Conservation (phyloP, 1,139 yeast genomes). For the Saccharomyces hybrid region DNA sequence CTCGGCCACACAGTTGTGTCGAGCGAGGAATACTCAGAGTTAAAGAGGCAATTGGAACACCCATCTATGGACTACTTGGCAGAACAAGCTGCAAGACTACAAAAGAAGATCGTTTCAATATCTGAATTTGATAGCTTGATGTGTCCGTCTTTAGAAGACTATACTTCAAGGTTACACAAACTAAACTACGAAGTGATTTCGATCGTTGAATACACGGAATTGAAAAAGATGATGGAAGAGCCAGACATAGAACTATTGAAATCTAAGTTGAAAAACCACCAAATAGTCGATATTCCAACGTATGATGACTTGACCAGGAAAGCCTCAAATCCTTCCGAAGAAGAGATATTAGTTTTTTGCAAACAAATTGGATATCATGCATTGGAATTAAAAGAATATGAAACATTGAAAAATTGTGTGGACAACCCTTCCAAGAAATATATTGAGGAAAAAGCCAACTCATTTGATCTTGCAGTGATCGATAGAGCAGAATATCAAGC, state of each 20-base stretch:
- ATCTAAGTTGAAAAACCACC: conserved; percentile 25
- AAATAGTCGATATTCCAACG: conserved; percentile 16
- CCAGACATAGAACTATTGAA: conserved; percentile 19
- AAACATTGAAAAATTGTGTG: conserved; percentile 3
- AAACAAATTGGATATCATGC: neutral
- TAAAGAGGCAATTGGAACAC: conserved; percentile 1
- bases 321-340: conserved; percentile 2
- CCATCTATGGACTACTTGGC: conserved; percentile 7
- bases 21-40: conserved; percentile 11
- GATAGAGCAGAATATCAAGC: conserved; percentile 4
- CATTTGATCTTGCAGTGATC: neutral
- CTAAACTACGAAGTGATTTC: conserved; percentile 31
- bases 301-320: conserved; percentile 16
- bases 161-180: conserved; percentile 20
- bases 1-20: conserved; percentile 15
- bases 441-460: conserved; percentile 1
- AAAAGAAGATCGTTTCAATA: conserved; percentile 1
- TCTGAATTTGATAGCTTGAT: conserved; percentile 4
- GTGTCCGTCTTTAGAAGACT: conserved; percentile 2
- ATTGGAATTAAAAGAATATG: conserved; percentile 3
- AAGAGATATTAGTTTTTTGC: neutral
- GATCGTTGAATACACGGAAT: conserved; percentile 25
- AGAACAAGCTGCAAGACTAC: conserved; percentile 17
- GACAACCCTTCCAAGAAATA: conserved; percentile 5
- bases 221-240: conserved; percentile 9